phyloP scores from a whole-genome alignment of 306 rosid species.

The Cucumis melo region DNA sequence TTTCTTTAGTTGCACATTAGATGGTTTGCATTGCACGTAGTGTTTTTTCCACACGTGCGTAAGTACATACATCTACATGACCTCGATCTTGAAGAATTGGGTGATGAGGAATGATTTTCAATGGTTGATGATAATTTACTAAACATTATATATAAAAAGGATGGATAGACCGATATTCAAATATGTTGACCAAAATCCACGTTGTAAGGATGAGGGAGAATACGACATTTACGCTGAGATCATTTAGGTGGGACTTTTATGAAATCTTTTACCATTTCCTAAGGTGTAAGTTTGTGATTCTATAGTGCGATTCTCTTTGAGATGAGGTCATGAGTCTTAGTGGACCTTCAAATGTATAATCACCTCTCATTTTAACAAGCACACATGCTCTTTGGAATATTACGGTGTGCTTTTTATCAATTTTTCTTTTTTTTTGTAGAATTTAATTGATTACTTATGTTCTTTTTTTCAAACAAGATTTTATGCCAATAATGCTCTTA shows the following conservation, averaged over 20 bases:
- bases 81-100: neutral
- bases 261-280: neutral
- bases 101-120: neutral
- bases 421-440: too few relatives aligned
- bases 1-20: neutral
- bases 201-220: neutral
- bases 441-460: too few relatives aligned
- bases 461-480: neutral
- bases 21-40: neutral
- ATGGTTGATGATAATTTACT: neutral
- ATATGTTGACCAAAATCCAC: neutral
- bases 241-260: neutral
- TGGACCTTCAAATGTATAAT: neutral
- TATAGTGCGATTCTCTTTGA: neutral
- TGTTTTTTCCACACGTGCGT: neutral
- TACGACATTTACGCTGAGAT: neutral
- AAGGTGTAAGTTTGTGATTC: neutral
- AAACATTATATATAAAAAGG: neutral
- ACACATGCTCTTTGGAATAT: neutral
- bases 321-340: neutral
- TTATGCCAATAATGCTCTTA: neutral
- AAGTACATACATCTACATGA: neutral
- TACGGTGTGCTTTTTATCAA: too few relatives aligned
- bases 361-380: neutral
- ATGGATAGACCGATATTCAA: neutral